Base-by-base conservation (phyloP, 371 early-diverging fungal species). In the Quaeritorhiza haematococci region DNA sequence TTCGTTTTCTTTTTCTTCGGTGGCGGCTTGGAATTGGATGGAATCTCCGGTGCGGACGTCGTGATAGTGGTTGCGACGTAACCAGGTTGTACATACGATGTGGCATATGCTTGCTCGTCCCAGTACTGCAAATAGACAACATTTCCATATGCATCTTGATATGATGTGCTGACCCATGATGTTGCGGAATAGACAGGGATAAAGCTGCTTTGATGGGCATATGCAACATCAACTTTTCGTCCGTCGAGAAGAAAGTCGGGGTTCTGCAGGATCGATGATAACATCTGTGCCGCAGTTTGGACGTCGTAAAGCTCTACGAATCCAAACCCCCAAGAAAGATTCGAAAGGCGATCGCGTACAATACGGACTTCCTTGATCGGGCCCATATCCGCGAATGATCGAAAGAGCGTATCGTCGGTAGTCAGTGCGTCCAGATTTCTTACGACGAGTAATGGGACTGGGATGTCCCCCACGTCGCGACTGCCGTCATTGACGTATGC, bases 321-420 rank as follows among this genome's bases (percentile, higher is more conserved):
- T 1, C 77, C 82, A 61, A 79, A 84, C 27, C 78, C 80, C 50
- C 74, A 76, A 21, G 79, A 78, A 63, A 79, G 69, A 24, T 70
- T 68, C 21, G 76, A 78, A 54, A 71, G n/a, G 24, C 82, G 73
- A 50, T 82, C 84, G 35, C 72, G 65, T 29, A 84, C 72, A n/a
- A 84, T 15, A 7, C 70, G 66, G 41, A 69, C 64, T 23, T 55
- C 55, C 6, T 50, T 56, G 10, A 63, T 38, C 8, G 62, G 55
- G 17, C 34, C 34, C 1, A 52, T 1, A 15, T 13, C 41, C 5
- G 24, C 3, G 15, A 63, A 13, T 23, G 3, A 28, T 5, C 30
- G 10, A 33, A 43, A 58, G 23, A 56, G 45, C 58, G 67, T 65
- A 56, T 84, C 81, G 49, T 80, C 82, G 1, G 78, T 73, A 0